Percentiles rank a stretch among this genome's conserved stretches.
Conservation (phyloP, 352 stramenopile genomes). For the Phytophthora quininea region DNA sequence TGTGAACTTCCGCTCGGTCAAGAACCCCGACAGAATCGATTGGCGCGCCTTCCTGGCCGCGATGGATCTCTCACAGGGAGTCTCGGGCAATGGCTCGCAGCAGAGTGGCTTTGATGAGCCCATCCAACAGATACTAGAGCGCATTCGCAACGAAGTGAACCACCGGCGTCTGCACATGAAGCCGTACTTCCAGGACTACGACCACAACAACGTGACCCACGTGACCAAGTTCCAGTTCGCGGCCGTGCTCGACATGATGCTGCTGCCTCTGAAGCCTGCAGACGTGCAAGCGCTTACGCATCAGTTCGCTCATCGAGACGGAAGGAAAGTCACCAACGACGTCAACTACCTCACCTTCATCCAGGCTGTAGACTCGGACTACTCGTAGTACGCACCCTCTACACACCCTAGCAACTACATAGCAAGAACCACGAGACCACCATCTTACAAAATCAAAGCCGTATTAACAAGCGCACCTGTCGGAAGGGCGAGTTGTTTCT, state of each 20-base stretch:
- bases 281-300: slow-evolving; percentile 62
- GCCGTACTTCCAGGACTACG: slow-evolving; percentile 89
- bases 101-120: slow-evolving; percentile 24
- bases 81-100: slow-evolving; percentile 8
- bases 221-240: slow-evolving; percentile 87
- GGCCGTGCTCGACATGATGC: slow-evolving; percentile 87
- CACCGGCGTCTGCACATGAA: slow-evolving; percentile 83
- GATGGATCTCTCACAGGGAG: slow-evolving; percentile 52
- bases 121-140: slow-evolving; percentile 43
- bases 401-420: background rate
- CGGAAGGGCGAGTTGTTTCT: slow-evolving; percentile 55
- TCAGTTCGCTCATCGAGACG: slow-evolving; percentile 60
- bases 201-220: slow-evolving; percentile 72
- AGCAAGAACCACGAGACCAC: background rate
- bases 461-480: slow-evolving; percentile 35
- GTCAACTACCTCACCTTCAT: slow-evolving; percentile 85
- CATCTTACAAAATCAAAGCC: slow-evolving; percentile 18
- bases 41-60: slow-evolving; percentile 75
- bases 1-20: slow-evolving; percentile 59
- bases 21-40: slow-evolving; percentile 77
- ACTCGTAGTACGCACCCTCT: slow-evolving; percentile 36
- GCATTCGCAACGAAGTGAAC: slow-evolving; percentile 60
- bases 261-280: slow-evolving; percentile 48
- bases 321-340: slow-evolving; percentile 61
- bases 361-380: slow-evolving; percentile 71